Conservation (phyloP, 2,329 filamentous ascomycete species). For the Cytospora piceae region DNA sequence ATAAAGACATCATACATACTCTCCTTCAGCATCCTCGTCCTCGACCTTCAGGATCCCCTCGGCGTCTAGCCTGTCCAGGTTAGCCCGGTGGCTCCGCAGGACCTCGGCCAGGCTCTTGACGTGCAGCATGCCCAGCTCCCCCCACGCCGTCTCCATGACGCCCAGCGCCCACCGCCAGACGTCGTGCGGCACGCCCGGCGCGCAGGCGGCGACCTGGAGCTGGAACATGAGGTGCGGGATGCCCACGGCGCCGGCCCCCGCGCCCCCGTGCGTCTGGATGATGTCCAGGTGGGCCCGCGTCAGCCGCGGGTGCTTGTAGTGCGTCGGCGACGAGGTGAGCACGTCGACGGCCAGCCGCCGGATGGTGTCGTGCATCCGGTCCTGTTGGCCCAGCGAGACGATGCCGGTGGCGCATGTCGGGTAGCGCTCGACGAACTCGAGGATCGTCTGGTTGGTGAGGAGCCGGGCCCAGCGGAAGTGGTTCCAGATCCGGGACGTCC, state of each 20-base stretch:
- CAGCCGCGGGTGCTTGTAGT: conserved; percentile 56
- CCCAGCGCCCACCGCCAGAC: conserved; percentile 51
- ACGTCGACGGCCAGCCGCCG: conserved; percentile 47
- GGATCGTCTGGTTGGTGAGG: conserved; percentile 54
- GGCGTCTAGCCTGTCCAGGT: conserved; percentile 26
- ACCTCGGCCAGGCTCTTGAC: conserved; percentile 49
- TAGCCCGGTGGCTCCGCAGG: conserved; percentile 34
- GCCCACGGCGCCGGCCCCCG: conserved; percentile 52
- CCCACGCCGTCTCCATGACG: conserved; percentile 53
- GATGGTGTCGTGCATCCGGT: conserved; percentile 42
- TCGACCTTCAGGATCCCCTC: conserved; percentile 29
- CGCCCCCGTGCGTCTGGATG: conserved; percentile 43
- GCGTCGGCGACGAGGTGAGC: conserved; percentile 51
- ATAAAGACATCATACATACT: neutral
- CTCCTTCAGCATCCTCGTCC: neutral
- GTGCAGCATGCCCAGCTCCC: conserved; percentile 56
- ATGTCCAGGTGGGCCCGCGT: conserved; percentile 34
- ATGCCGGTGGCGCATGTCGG: conserved; percentile 44
- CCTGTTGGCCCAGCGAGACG: conserved; percentile 35
- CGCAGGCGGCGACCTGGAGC: conserved; percentile 51
- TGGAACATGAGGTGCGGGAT: conserved; percentile 55
- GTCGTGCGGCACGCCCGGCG: conserved; percentile 47
- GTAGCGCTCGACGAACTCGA: conserved; percentile 44
- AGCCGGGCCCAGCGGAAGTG: conserved; percentile 64
- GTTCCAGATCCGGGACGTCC: conserved; percentile 59